Evolutionary conservation across 805 yeast genomes (phyloP).

Genomic region (Candida pini): DNA sequence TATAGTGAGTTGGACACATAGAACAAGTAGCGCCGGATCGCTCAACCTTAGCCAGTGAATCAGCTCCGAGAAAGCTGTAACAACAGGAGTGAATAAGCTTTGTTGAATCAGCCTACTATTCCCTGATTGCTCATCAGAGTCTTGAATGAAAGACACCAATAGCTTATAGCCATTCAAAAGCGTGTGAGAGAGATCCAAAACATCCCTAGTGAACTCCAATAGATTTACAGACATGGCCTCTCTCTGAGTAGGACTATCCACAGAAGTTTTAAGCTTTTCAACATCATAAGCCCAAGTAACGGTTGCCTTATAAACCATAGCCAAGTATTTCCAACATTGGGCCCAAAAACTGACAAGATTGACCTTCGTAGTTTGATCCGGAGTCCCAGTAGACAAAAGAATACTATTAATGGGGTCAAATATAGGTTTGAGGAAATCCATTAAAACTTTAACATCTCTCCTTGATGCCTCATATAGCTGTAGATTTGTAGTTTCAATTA

Average conservation of each 20-base stretch:
- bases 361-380: slow-evolving; percentile 11
- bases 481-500: slow-evolving; percentile 10
- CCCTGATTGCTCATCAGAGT: slow-evolving; percentile 15
- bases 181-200: slow-evolving; percentile 68
- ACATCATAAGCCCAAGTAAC: slow-evolving; percentile 61
- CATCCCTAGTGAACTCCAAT: slow-evolving; percentile 76
- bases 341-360: slow-evolving; percentile 54
- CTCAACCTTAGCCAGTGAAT: slow-evolving; percentile 79
- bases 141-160: slow-evolving; percentile 27
- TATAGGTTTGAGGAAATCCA: slow-evolving; percentile 64
- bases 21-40: slow-evolving; percentile 63
- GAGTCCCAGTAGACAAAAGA: slow-evolving; percentile 15
- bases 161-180: slow-evolving; percentile 61
- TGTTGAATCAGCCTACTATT: slow-evolving; percentile 16
- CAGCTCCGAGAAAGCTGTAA: slow-evolving; percentile 61
- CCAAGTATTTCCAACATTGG: slow-evolving; percentile 64
- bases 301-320: slow-evolving; percentile 61
- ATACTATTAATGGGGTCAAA: slow-evolving; percentile 65
- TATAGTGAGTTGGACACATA: slow-evolving; percentile 69
- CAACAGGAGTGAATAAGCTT: slow-evolving; percentile 44
- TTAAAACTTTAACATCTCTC: slow-evolving; percentile 62
- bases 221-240: slow-evolving; percentile 20
- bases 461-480: slow-evolving; percentile 18
- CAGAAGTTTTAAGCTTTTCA: slow-evolving; percentile 20
- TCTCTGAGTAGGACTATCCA: slow-evolving; percentile 14